Evolutionary conservation across 352 stramenopile species (phyloP).

Genomic region (Globisporangium nagaii): DNA sequence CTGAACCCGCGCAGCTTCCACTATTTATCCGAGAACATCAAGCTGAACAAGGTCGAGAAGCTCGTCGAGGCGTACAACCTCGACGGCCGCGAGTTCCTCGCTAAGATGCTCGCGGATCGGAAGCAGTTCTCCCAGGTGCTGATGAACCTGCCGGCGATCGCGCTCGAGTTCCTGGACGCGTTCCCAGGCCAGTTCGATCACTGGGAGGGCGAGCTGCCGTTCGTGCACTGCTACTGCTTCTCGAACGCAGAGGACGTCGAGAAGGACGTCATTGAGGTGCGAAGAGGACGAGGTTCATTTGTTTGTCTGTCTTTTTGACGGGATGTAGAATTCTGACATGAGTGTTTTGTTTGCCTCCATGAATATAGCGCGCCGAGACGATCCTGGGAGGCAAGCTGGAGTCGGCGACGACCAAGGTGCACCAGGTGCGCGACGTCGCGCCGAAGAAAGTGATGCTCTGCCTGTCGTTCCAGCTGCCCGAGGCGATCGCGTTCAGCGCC

Average conservation of each 20-base stretch:
- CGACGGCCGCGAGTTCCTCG: constrained; percentile 91
- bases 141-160: constrained; percentile 96
- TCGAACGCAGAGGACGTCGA: constrained; percentile 72
- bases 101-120: constrained; percentile 57
- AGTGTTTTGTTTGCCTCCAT: neutral
- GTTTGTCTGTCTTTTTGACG: no score
- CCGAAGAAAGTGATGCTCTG: constrained; percentile 98
- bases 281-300: neutral
- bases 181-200: constrained; percentile 63
- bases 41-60: constrained; percentile 87
- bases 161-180: constrained; percentile 91
- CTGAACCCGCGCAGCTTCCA: constrained; percentile 89
- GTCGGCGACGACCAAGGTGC: constrained; percentile 40
- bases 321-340: neutral
- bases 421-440: constrained; percentile 93
- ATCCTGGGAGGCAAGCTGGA: constrained; percentile 65
- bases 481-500: constrained; percentile 52
- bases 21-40: constrained; percentile 89
- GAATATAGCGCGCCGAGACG: constrained; percentile 50
- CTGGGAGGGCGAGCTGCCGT: constrained; percentile 68
- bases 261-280: constrained; percentile 63
- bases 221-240: constrained; percentile 96
- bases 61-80: constrained; percentile 87
- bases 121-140: constrained; percentile 89
- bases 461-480: constrained; percentile 92